phyloP scores from a whole-genome alignment of 73 alveolate species.

The Paramecium sonneborni region DNA sequence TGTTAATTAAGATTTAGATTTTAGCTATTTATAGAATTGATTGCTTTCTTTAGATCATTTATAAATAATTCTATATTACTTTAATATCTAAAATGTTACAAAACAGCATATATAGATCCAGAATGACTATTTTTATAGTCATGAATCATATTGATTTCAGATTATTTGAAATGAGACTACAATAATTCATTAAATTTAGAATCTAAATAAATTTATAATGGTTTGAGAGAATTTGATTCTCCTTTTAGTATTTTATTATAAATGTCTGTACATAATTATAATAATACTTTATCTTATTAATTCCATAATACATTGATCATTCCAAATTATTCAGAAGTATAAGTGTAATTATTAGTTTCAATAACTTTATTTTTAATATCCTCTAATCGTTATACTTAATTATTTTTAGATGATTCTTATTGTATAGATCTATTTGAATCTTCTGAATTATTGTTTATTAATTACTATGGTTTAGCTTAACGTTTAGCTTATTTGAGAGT shows the following conservation, averaged over 20 bases:
- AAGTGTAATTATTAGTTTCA: not conserved
- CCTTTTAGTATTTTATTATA: not conserved
- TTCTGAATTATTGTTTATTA: not conserved
- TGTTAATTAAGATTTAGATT: not conserved
- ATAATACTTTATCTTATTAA: not conserved
- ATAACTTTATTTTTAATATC: not conserved
- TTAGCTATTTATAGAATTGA: not conserved
- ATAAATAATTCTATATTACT: not conserved
- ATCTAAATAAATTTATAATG: not conserved
- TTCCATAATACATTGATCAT: constrained; percentile 8
- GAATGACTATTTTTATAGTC: constrained; percentile 16
- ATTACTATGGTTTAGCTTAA: not conserved
- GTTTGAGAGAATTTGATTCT: not conserved
- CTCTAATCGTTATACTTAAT: not conserved
- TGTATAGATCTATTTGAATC: not conserved
- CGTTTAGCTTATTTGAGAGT: not conserved
- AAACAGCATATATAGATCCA: not conserved
- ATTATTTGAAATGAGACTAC: not conserved
- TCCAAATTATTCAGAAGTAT: constrained; percentile 27
- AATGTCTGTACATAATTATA: not conserved
- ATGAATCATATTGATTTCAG: not conserved
- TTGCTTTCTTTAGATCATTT: constrained; percentile 7
- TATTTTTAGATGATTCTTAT: not conserved
- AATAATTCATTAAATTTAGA: not conserved
- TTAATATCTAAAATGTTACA: not conserved